Evolutionary conservation across 306 rosid genomes (phyloP).

Genomic region (Quercus mongolica): DNA sequence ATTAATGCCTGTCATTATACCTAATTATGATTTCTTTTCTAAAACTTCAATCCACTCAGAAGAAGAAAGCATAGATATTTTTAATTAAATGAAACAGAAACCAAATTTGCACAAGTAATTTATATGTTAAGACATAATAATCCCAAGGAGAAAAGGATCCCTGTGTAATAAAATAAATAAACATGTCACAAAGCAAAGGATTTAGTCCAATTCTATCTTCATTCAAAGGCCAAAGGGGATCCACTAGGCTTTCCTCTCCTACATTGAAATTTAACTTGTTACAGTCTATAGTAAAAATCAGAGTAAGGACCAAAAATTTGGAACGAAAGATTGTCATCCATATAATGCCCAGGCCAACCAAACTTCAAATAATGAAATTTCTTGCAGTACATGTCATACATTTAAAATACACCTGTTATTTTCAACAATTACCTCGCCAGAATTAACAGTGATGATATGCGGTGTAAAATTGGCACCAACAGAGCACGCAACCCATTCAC

Average conservation of each 20-base stretch:
- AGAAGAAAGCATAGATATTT: not conserved
- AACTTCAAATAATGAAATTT: not conserved
- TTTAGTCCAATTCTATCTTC: not conserved
- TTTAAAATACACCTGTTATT: constrained; percentile 1
- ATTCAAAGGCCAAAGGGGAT: not conserved
- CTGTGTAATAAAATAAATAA: not conserved
- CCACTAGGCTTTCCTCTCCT: not conserved
- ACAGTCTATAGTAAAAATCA: constrained; percentile 3
- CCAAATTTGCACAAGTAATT: not conserved
- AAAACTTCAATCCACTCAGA: not conserved
- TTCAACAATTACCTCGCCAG: constrained; percentile 73
- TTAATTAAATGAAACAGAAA: not conserved
- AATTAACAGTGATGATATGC: constrained; percentile 81
- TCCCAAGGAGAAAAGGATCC: not conserved
- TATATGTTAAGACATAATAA: not conserved
- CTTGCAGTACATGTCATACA: not conserved
- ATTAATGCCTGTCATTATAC: not conserved
- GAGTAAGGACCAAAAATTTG: not conserved
- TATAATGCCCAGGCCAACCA: constrained; percentile 2
- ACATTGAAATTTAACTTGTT: not conserved
- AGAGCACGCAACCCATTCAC: constrained; percentile 88
- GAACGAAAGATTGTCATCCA: not conserved
- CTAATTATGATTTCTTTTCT: not conserved
- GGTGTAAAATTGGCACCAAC: constrained; percentile 93
- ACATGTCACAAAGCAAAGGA: not conserved